Evolutionary conservation across 495 filamentous ascomycete genomes (phyloP), one percentile per base, ranked within the genome.

Genomic region (Hypoxylon intermedium): DNA sequence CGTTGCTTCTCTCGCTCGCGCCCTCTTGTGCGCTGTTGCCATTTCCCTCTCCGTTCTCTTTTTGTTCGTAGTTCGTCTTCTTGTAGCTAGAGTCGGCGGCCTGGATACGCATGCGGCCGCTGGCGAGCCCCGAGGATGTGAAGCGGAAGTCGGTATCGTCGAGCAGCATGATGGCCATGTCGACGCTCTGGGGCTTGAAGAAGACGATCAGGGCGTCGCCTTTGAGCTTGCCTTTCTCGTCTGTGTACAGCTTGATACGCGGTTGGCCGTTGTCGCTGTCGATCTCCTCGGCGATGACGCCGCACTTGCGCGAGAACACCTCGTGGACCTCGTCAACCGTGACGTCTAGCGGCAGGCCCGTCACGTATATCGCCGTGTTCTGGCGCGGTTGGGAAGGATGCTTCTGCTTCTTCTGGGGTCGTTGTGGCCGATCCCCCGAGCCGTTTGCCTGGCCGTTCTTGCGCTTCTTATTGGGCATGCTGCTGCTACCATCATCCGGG

Each of bases 181-280:
- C 78, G 63, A 99, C 93, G 18, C 88, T 92, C 72, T 97, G 91
- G 0, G 92, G 87, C 53, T 93, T 89, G 81, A 97, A 96, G 75
- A 92, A 99, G 28, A 98, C 90, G 26, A 99, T 80, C 11, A 98
- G 81, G 5, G 89, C 92, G 68, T 98, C 93, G 42, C 95, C 95
- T 73, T 97, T 98, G 78, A 95, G 91, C 2, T 83, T 85, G 0
- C 91, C 94, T 1, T 86, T 71, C 6, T 90, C 87, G 70, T 96
- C 87, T 5, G 77, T 85, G 74, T 99, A 98, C 72, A 99, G 85
- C 76, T 96, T 97, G 75, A 99, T 90, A 38, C 95, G 89, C 11
- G 89, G 89, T 30, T 84, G 82, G 45, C 89, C 88, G 58, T 81
- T 87, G 66, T 98, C 94, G 58, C 81, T 87, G 66, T 98, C 94